phyloP scores from a whole-genome alignment of 176 grass and related monocot genomes.

The Panicum miliaceum region DNA sequence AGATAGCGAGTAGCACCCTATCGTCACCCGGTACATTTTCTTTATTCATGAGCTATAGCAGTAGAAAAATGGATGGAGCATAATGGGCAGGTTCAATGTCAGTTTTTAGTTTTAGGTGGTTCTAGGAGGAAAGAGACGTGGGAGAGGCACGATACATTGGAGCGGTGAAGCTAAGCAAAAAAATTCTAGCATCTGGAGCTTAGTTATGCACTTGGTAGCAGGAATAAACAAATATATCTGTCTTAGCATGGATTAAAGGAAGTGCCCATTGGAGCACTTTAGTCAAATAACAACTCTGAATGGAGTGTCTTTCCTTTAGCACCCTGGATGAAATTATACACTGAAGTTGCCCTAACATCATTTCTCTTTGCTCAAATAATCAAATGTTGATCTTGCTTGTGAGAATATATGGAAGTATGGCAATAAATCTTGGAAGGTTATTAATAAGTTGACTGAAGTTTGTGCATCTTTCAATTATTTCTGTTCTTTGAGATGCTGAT shows the following conservation, averaged over 20 bases:
- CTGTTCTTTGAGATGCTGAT: constrained; percentile 16
- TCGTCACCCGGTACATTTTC: not conserved
- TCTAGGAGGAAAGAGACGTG: not conserved
- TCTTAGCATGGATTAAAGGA: not conserved
- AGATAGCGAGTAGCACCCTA: not conserved
- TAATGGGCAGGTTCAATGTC: not conserved
- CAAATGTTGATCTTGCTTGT: constrained; percentile 31
- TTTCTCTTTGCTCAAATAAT: constrained; percentile 36
- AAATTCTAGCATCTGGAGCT: not conserved
- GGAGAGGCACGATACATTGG: not conserved
- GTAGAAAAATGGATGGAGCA: not conserved
- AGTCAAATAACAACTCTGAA: not conserved
- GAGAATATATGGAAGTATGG: not conserved
- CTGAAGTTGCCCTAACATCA: not conserved
- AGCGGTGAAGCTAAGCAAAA: not conserved
- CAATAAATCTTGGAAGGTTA: constrained; percentile 5
- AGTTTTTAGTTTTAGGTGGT: not conserved
- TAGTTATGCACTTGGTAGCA: not conserved
- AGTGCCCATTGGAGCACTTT: not conserved
- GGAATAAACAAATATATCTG: not conserved
- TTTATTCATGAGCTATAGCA: not conserved
- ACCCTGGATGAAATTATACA: not conserved
- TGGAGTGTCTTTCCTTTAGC: not conserved
- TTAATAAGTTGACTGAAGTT: constrained; percentile 12
- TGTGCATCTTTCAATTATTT: constrained; percentile 32